Conservation (phyloP, 192 early-diverging fungal species). For the Pilobolus umbonatus region DNA sequence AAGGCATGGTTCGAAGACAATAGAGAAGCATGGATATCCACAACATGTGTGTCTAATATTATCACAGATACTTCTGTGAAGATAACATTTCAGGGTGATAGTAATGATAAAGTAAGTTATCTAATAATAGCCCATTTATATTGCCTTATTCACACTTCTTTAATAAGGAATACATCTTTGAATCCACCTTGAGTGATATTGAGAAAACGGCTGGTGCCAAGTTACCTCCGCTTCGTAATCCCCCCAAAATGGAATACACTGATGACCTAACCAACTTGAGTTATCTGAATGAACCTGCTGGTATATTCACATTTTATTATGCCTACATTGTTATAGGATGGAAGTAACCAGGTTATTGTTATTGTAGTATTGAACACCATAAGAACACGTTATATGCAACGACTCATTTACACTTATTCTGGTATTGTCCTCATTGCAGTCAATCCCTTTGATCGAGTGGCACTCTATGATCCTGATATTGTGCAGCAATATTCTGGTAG, state of each 20-base stretch:
- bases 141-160: background rate
- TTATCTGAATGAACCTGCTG: slow-evolving; percentile 91
- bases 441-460: slow-evolving; percentile 88
- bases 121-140: background rate
- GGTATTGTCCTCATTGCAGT: slow-evolving; percentile 98
- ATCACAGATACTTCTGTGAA: slow-evolving; percentile 52
- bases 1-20: slow-evolving; percentile 87
- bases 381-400: slow-evolving; percentile 79
- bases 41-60: slow-evolving; percentile 53
- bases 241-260: slow-evolving; percentile 79
- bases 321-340: background rate
- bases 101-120: slow-evolving; percentile 21
- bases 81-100: slow-evolving; percentile 57
- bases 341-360: background rate
- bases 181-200: slow-evolving; percentile 67
- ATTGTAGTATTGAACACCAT: slow-evolving; percentile 87
- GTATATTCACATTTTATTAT: slow-evolving; percentile 19
- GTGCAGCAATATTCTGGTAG: slow-evolving; percentile 92
- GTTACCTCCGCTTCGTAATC: slow-evolving; percentile 94
- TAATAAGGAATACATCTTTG: slow-evolving; percentile 61
- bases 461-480: slow-evolving; percentile 87
- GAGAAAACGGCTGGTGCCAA: slow-evolving; percentile 56
- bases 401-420: slow-evolving; percentile 98
- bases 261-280: slow-evolving; percentile 90
- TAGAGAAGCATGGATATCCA: slow-evolving; percentile 82